Evolutionary conservation across 345 rosid species (phyloP), one percentile per base, ranked within the genome.

Genomic region (Bruguiera parviflora): DNA sequence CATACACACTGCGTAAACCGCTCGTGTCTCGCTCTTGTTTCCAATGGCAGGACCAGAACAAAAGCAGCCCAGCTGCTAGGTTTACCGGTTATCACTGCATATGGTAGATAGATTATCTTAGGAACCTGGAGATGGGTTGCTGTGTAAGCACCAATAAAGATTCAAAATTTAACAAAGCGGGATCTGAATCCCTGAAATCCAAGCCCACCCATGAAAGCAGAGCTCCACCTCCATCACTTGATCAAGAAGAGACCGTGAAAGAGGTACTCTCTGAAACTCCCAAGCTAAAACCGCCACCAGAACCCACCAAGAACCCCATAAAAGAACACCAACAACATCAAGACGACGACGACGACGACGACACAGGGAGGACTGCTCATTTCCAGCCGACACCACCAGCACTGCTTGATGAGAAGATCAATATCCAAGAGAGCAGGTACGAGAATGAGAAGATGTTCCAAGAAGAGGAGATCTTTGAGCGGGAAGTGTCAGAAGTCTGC

Each of bases 201-300:
- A 63, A 60, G 13, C 46, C 63, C 57, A 39, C 37, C 27, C 49
- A 55, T 0, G 84, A 82, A n/a, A 77, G 66, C 55, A 79, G 84
- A 71, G 82, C 87, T 18, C 86, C 92, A 5, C 86, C 87, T 8
- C 83, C 84, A 58, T 56, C 84, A 0, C 31, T 24, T 69, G 75
- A 69, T n/a, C 51, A 89, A 60, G 92, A 84, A 78, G 98, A 90
- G 59, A 81, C 93, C 0, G 97, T 91, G 19, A 92, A 92, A 72
- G 93, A 92, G 81, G 90, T 92, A 3, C 81, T 90, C 69, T 84
- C 98, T 3, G 96, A 87, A 70, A 86, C 85, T 20, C 82, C 88
- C 6, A 75, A 70, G 4, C 53, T 66, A 51, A 74, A 71, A 46
- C 62, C 49, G 3, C 65, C 58, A 67, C 1, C 58, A 67, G 1